Evolutionary conservation across 495 filamentous ascomycete species (phyloP), one percentile per base, ranked within the genome.

Genomic region (Aspergillus bridgeri): DNA sequence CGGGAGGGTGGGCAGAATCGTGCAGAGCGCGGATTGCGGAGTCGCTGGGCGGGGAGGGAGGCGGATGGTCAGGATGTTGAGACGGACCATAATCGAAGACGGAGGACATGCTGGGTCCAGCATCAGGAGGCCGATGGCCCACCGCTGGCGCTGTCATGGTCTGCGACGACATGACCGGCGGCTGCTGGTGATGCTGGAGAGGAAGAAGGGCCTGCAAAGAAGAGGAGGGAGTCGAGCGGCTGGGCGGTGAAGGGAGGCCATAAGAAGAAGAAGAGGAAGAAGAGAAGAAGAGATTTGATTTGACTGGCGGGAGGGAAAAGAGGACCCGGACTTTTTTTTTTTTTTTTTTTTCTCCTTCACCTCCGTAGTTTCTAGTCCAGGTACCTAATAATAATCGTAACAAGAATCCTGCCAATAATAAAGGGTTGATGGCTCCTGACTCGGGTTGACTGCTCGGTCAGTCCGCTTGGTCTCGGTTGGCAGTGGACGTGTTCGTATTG

Each of bases 111-210:
- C 73, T 66, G 50, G 68, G 68, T 52, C 72, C 75, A 69, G 75
- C 67, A 66, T 79, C 75, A 67, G 75, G 73, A 65, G 76, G 76
- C 60, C 73, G 76, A 76, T 78, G 76, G 68, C 74, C 74, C 73
- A 79, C 70, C 69, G 75, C 73, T 74, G 76, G 75, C 73, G 76
- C 76, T 70, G 74, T 81, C 73, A 82, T 81, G 76, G 78, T 81
- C 74, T 80, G 79, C 57, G 72, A 75, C 68, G 76, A 80, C 73
- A 81, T 76, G 72, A 77, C 79, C 74, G 65, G 60, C 64, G 64
- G 65, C 45, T 58, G 65, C 45, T 58, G 63, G 57, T 57, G 52
- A 49, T 56, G 51, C 53, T 63, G 50, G 54, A 59, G 65, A 29
- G 59, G 60, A 60, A 60, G 51, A 57, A 50, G 42, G 44, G 48